Base-by-base conservation (phyloP, 2,329 filamentous ascomycete species). In the Sporothrix dimorphospora region DNA sequence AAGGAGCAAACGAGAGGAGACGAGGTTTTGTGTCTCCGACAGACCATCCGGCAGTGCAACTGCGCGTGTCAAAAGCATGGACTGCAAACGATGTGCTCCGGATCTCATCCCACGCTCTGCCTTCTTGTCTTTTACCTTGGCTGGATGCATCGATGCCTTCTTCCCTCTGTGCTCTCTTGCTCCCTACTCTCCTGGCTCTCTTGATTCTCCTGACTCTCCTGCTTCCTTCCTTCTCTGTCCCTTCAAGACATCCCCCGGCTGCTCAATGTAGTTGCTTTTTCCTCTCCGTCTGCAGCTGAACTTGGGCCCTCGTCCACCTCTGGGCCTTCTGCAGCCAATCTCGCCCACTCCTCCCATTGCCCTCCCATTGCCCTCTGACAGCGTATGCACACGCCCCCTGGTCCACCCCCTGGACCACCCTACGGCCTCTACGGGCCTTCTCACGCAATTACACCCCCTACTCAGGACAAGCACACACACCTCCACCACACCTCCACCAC, bases 381-480 rank as follows among this genome's bases (percentile, higher is more conserved):
- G 40, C 24, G 38, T 59, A 70, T 69, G 57, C 38, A 72, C 69
- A 51, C 70, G 45, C 59, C 53, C 55, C 70, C 21, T 82, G 82
- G 82, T 86, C 83, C 83, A 83, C 66, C 55, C 61, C 59, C 59
- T 65, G 38, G 59, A 59, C 27, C 53, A 30, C 53, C 34, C 51
- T 42, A 59, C 67, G 40, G 12, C 40, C 9, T 40, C 11, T 42
- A 19, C 8, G 67, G 67, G 51, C 69, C 84, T 83, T 83, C 84
- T 67, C 65, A 49, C 45, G 51, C 65, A 49, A 14, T 21, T 49
- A 19, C n/a, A 30, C 65, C 42, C 65, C 27, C n/a, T n/a, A n/a
- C n/a, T n/a, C n/a, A n/a, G n/a, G 38, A 21, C 38, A 63, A 40
- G 38, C 59, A 65, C 59, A 65, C 84, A n/a, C n/a, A 80, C 75